Base-by-base conservation (phyloP, 2,329 filamentous ascomycete genomes). In the Akanthomyces muscarius region DNA sequence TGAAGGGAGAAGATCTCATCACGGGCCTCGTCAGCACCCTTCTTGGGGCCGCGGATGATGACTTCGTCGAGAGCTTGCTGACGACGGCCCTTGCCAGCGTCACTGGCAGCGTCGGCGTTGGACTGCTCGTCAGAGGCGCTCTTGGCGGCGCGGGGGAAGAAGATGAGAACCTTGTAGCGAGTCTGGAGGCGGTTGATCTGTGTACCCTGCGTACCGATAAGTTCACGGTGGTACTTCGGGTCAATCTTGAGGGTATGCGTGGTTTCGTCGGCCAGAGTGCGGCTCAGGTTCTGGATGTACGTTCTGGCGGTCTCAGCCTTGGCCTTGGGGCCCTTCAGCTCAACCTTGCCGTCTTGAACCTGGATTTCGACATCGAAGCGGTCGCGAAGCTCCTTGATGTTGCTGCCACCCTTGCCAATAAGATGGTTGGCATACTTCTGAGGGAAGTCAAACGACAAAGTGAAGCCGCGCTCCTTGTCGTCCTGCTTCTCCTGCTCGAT, bases 171-270 rank as follows among this genome's bases (percentile, higher is more conserved):
- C 72, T 90, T 89, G 81, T 99, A 97, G 53, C 93, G 89, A 62
- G 89, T 91, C 77, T 99, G 93, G 28, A 99, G 85, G 68, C 91
- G 89, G 78, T 95, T 95, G 72, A 99, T 94, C 73, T 96, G 91
- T 71, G 83, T 86, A 64, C 95, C 95, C 70, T 91, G 89, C 23
- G 91, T 85, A 55, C 95, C 95, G 69, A 99, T 99, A 62, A 99
- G 83, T 74, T 97, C 93, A 65, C 92, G 86, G 77, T 99, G 95
- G 77, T 90, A 98, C 78, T 97, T 92, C 62, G 94, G 89, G 63
- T 96, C 91, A 69, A 99, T 90, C 81, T 96, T 96, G 62, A 99
- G 82, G 14, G 86, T 81, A 74, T 96, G 89, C 1, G 89, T 96
- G 5, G 90, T 87, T 79, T 99, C 95, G 70, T 99, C 95, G 60